phyloP scores from a whole-genome alignment of 1,284 basidiomycete genomes.

The Cutaneotrichosporon sp. region DNA sequence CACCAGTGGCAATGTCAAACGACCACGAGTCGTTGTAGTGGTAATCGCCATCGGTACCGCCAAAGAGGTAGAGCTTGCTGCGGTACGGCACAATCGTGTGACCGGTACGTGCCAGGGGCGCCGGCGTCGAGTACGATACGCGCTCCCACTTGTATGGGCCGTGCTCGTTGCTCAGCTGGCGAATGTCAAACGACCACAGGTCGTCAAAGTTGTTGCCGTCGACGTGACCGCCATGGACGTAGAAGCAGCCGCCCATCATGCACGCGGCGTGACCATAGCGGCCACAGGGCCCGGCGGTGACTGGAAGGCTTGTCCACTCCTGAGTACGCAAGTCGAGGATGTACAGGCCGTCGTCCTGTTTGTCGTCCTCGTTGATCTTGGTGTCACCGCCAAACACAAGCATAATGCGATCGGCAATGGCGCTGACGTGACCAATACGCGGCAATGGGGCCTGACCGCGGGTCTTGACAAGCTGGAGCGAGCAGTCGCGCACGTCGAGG shows the following conservation, averaged over 20 bases:
- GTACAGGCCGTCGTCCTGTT: slow-evolving; percentile 90
- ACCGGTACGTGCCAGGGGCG: slow-evolving; percentile 64
- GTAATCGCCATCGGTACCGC: slow-evolving; percentile 95
- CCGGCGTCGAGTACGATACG: slow-evolving; percentile 12
- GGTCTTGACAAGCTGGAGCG: slow-evolving; percentile 74
- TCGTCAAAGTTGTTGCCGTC: slow-evolving; percentile 93
- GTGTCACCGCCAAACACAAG: slow-evolving; percentile 99
- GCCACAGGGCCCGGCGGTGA: slow-evolving; percentile 72
- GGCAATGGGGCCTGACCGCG: slow-evolving; percentile 83
- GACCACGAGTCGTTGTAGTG: slow-evolving; percentile 99
- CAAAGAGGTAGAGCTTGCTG: slow-evolving; percentile 89
- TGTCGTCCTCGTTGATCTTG: slow-evolving; percentile 64
- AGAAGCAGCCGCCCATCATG: slow-evolving; percentile 87
- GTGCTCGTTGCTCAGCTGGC: slow-evolving; percentile 53
- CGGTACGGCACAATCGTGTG: slow-evolving; percentile 83
- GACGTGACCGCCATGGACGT: slow-evolving; percentile 96
- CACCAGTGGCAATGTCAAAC: slow-evolving; percentile 75
- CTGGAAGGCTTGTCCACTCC: slow-evolving; percentile 84
- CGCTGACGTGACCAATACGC: slow-evolving; percentile 91
- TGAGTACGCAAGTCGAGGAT: slow-evolving; percentile 92
- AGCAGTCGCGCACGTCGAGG: slow-evolving; percentile 72
- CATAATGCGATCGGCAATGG: slow-evolving; percentile 89
- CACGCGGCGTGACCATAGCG: slow-evolving; percentile 94
- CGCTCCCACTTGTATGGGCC: slow-evolving; percentile 63
- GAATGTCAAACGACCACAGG: slow-evolving; percentile 93